Evolutionary conservation across 257 asterid genomes (phyloP).

Genomic region (Primulina eburnea): DNA sequence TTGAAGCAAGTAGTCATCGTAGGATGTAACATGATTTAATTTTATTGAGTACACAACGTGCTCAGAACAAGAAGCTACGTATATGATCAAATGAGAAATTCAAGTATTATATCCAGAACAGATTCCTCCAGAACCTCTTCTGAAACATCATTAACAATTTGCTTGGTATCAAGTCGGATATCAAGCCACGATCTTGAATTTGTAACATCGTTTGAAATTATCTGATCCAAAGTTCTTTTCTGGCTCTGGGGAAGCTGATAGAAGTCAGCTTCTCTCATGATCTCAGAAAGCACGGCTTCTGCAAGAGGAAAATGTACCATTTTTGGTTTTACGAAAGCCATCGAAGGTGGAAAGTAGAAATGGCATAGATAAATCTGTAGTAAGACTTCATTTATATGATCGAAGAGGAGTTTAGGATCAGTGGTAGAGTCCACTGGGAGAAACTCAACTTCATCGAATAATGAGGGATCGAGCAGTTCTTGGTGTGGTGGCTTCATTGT

Average conservation of each 20-base stretch:
- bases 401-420: conserved; percentile 66
- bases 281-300: conserved; percentile 43
- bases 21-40: too few relatives aligned
- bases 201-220: conserved; percentile 39
- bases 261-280: conserved; percentile 53
- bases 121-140: conserved; percentile 63
- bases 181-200: conserved; percentile 60
- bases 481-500: conserved; percentile 28
- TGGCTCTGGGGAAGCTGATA: conserved; percentile 37
- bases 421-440: conserved; percentile 32
- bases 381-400: conserved; percentile 62
- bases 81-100: conserved; percentile 27
- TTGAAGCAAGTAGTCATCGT: too few relatives aligned
- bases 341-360: conserved; percentile 41
- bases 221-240: conserved; percentile 45
- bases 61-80: background rate
- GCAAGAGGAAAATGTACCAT: conserved; percentile 31
- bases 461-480: conserved; percentile 40
- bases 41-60: background rate
- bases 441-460: conserved; percentile 42
- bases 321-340: conserved; percentile 36
- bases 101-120: conserved; percentile 43
- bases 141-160: conserved; percentile 42
- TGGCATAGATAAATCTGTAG: conserved; percentile 33
- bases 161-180: conserved; percentile 41